Evolutionary conservation across 1,284 basidiomycete genomes (phyloP), one percentile per base, ranked within the genome.

Genomic region (Earliella scabrosa): DNA sequence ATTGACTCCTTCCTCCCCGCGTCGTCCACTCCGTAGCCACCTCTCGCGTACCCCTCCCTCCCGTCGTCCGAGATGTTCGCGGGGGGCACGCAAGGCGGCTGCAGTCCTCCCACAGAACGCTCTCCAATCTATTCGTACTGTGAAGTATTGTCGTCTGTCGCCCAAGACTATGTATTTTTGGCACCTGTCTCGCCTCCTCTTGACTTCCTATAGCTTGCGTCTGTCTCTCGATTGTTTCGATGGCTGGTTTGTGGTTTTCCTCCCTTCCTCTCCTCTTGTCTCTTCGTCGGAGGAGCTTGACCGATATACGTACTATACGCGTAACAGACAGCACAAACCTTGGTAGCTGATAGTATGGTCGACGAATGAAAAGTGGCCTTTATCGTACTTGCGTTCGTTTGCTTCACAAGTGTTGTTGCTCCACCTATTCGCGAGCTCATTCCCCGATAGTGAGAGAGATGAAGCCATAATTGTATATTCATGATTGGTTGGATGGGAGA

Each of bases 401-500:
- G 43, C 24, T n/a, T 9, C 43, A 29, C 2, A 9, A 1, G 23
- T 18, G 18, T 5, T 11, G 20, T 24, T 35, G 40, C 21, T 32
- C 45, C 4, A 14, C 27, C 16, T 1, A 21, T 13, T 24, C 7
- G 26, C 23, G 20, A 23, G 24, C 10, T 21, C 41, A 45, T 45
- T 18, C 4, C 16, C 1, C 24, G 11, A 27, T 38, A n/a, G 35
- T 13, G 24, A 26, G 31, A 26, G 14, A 4, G 48, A 52, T 34
- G 44, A 39, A 39, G 29, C 54, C 55, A 62, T 58, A 56, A 29
- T 47, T 54, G 54, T 56, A 60, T 60, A 62, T 62, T 59, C 54
- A 62, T 62, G 56, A 20, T 48, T 52, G 51, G 24, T 36, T 48
- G 52, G 51, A 43, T 50, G n/a, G 29, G 29, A 31, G 13, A 31